Evolutionary conservation across 225 moss, liverwort and hornwort species (phyloP).

Genomic region (Physcomitrium patens): DNA sequence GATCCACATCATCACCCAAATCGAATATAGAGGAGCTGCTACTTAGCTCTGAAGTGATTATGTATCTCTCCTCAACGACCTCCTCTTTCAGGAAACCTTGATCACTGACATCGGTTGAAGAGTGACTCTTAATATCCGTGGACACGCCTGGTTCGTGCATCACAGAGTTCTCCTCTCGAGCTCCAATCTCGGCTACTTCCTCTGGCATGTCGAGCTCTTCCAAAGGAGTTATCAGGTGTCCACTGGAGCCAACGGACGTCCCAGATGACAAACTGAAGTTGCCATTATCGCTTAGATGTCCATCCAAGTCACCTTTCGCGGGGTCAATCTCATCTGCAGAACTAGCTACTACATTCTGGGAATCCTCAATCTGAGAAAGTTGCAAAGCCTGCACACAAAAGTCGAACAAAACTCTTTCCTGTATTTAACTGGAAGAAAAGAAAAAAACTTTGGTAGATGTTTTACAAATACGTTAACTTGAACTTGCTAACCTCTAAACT

Average conservation of each 20-base stretch:
- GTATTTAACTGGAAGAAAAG: slow-evolving; percentile 9
- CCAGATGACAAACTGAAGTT: slow-evolving; percentile 51
- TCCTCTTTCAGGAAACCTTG: slow-evolving; percentile 33
- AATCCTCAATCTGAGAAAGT: slow-evolving; percentile 67
- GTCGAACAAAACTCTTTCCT: slow-evolving; percentile 21
- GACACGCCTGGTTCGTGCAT: slow-evolving; percentile 66
- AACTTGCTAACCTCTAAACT: not conserved
- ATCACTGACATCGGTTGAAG: slow-evolving; percentile 38
- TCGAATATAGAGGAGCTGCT: slow-evolving; percentile 58
- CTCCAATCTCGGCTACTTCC: slow-evolving; percentile 69
- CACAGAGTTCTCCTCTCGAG: slow-evolving; percentile 61
- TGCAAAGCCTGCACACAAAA: slow-evolving; percentile 70
- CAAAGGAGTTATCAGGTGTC: slow-evolving; percentile 59
- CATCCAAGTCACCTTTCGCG: slow-evolving; percentile 35
- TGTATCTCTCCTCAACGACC: slow-evolving; percentile 43
- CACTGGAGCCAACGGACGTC: slow-evolving; percentile 58
- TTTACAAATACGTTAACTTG: not conserved
- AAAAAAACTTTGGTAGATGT: not conserved
- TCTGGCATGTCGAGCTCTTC: slow-evolving; percentile 74
- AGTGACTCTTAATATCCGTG: slow-evolving; percentile 43
- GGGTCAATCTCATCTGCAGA: slow-evolving; percentile 42
- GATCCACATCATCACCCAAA: slow-evolving; percentile 63
- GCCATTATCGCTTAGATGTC: slow-evolving; percentile 45
- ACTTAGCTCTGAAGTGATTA: slow-evolving; percentile 42
- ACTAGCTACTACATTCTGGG: slow-evolving; percentile 37